Base-by-base conservation (phyloP, 805 yeast genomes). In the Brettanomyces naardenensis region DNA sequence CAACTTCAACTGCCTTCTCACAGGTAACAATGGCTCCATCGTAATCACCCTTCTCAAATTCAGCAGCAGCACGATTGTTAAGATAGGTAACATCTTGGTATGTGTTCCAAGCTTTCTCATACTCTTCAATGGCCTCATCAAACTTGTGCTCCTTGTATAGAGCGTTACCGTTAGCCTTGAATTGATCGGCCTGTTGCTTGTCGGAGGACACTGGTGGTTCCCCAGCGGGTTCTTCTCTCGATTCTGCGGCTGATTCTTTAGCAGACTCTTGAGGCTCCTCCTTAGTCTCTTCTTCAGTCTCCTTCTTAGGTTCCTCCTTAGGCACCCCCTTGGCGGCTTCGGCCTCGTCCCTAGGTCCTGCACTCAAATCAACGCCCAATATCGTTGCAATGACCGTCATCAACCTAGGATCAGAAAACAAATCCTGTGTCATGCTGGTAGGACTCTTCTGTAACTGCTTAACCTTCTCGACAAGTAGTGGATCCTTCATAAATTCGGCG, bases 41-140 rank as follows among this genome's bases (percentile, higher is more conserved):
- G 53, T 74, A 84, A 54, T 88, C 96, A 44, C 92, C 95, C 61
- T 89, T 87, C 66, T 92, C 99, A 56, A 64, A 92, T 64, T 92
- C 95, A 25, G 98, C 99, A 40, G 99, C 97, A 28, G 98, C 92
- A 54, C 94, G 78, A 71, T 92, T 92, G 69, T 94, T 92, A 59
- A 92, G 71, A 59, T 83, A 92, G 1, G 97, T 90, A 54, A 90
- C 86, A 58, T 92, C 97, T 54, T 78, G 73, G 64, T 69, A 63
- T 17, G 78, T 58, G 25, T 79, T 82, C 83, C 87, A 92, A 2
- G 99, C 99, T 56, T 78, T 73, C 56, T 84, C 69, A 65, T 92
- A 92, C 44, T 76, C 68, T 40, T 66, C 86, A 57, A 92, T 90
- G 31, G 99, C 98, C 54, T 82, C 95, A 55, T 87, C 96, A 49